Conservation (phyloP, 345 rosid genomes). For the Ricinus communis region DNA sequence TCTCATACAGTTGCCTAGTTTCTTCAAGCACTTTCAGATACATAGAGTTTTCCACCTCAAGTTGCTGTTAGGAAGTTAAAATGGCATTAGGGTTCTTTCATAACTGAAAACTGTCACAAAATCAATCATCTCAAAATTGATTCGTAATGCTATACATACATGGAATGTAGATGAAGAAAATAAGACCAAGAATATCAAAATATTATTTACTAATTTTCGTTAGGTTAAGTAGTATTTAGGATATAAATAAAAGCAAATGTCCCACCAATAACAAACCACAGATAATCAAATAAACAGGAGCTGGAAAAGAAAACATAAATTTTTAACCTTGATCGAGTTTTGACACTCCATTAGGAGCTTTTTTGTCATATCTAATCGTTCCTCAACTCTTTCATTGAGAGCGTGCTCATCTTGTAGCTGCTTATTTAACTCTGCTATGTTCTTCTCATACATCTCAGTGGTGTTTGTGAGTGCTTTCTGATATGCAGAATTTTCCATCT, state of each 20-base stretch:
- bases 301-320: conserved; percentile 5
- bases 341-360: conserved; percentile 53
- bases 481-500: conserved; percentile 54
- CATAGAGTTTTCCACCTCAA: conserved; percentile 49
- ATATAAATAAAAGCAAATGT: too few species aligned
- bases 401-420: conserved; percentile 55
- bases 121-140: conserved; percentile 9
- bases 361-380: conserved; percentile 47
- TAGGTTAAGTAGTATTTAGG: too few species aligned
- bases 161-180: conserved; percentile 1
- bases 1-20: conserved; percentile 63
- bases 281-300: not conserved
- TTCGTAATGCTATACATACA: conserved; percentile 6
- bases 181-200: not conserved
- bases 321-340: conserved; percentile 59
- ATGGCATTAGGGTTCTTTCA: conserved; percentile 4
- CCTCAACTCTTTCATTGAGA: conserved; percentile 39
- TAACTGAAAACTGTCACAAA: not conserved
- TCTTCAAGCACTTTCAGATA: conserved; percentile 72
- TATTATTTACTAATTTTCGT: not conserved
- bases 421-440: conserved; percentile 59
- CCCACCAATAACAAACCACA: not conserved
- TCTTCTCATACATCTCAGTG: conserved; percentile 77
- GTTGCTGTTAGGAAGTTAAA: conserved; percentile 47
- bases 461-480: conserved; percentile 69